phyloP scores from a whole-genome alignment of 768 basidiomycete genomes.

The Lentinula sp. region DNA sequence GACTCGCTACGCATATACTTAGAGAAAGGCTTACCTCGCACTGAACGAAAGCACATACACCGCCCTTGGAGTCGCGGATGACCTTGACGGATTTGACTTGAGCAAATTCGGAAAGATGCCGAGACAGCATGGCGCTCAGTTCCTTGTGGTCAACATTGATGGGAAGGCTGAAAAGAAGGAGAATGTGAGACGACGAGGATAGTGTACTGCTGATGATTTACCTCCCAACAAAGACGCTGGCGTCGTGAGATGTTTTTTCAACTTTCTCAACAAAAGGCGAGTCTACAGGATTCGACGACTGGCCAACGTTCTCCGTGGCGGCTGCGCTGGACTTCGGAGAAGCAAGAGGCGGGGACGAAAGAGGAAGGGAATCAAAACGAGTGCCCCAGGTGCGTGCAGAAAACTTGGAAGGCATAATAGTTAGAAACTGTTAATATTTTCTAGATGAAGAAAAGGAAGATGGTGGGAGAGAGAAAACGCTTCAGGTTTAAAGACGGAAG shows the following conservation, averaged over 20 bases:
- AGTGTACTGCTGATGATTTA: conserved; percentile 18
- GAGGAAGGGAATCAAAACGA: conserved; percentile 60
- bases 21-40: conserved; percentile 44
- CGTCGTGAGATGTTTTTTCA: conserved; percentile 60
- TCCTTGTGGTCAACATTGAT: conserved; percentile 60
- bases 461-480: conserved; percentile 16
- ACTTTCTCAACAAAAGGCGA: conserved; percentile 23
- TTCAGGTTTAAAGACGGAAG: background rate
- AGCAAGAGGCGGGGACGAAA: conserved; percentile 38
- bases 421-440: conserved; percentile 14
- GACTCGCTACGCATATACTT: background rate
- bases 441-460: conserved; percentile 13
- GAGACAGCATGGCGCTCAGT: conserved; percentile 51
- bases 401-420: conserved; percentile 39
- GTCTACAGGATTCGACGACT: conserved; percentile 17
- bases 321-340: conserved; percentile 16
- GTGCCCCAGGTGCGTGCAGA: conserved; percentile 59
- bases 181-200: background rate
- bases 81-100: conserved; percentile 66
- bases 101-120: conserved; percentile 62
- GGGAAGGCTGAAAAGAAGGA: conserved; percentile 47
- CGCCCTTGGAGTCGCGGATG: conserved; percentile 69
- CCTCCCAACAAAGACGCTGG: conserved; percentile 86
- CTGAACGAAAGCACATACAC: conserved; percentile 82
- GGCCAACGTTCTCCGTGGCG: conserved; percentile 10